Conservation (phyloP, 2,329 filamentous ascomycete genomes). For the Fusarium verrucosum region DNA sequence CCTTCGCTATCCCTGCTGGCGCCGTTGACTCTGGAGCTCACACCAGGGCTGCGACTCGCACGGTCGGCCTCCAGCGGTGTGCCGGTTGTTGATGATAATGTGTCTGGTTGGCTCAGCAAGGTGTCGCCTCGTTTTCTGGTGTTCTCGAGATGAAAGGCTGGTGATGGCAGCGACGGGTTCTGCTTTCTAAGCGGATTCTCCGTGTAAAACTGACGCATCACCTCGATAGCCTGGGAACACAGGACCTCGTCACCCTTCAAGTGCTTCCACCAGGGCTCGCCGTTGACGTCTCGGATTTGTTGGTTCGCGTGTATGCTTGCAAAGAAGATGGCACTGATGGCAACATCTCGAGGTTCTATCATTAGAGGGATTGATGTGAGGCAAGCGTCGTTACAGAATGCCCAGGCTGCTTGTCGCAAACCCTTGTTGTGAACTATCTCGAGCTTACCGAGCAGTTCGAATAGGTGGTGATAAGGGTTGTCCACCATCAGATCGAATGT, state of each 20-base stretch:
- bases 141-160: constrained; percentile 65
- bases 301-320: constrained; percentile 79
- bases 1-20: constrained; percentile 49
- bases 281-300: constrained; percentile 78
- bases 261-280: constrained; percentile 87
- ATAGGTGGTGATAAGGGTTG: constrained; percentile 85
- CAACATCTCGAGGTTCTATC: constrained; percentile 81
- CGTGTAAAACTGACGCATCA: constrained; percentile 75
- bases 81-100: constrained; percentile 58
- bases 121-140: constrained; percentile 62
- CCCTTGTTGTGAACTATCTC: constrained; percentile 80
- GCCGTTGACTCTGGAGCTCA: constrained; percentile 53
- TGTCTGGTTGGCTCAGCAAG: constrained; percentile 54
- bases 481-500: constrained; percentile 95
- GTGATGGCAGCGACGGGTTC: constrained; percentile 63
- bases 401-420: constrained; percentile 88
- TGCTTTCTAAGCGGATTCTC: constrained; percentile 71
- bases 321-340: constrained; percentile 87
- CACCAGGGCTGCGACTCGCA: constrained; percentile 62
- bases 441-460: constrained; percentile 79
- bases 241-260: constrained; percentile 76
- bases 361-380: constrained; percentile 86
- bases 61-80: constrained; percentile 60
- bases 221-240: constrained; percentile 76
- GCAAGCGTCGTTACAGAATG: constrained; percentile 90